phyloP scores from a whole-genome alignment of 2,329 filamentous ascomycete species.

The Cordyceps cicadae region DNA sequence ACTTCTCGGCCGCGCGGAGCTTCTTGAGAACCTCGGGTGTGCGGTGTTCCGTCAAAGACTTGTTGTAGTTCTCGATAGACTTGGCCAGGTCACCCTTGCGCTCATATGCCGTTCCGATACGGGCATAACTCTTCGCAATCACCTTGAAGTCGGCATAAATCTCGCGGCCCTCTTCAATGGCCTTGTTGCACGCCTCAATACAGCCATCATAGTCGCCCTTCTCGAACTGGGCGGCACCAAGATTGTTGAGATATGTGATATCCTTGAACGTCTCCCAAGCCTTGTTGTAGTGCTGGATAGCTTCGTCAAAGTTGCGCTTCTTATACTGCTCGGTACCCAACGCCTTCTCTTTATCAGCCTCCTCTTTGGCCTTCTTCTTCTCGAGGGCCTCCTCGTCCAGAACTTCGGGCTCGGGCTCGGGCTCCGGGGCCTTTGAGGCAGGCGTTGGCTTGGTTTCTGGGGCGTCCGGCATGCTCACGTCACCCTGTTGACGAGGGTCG shows the following conservation, averaged over 20 bases:
- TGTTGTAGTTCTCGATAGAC: conserved; percentile 85
- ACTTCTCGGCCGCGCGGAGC: conserved; percentile 82
- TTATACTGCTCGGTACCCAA: conserved; percentile 94
- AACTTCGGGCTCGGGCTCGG: conserved; percentile 54
- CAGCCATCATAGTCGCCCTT: conserved; percentile 88
- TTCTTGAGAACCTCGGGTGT: conserved; percentile 91
- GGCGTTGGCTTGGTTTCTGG: conserved; percentile 32
- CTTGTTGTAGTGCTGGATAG: conserved; percentile 88
- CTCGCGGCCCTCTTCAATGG: conserved; percentile 80
- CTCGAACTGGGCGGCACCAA: conserved; percentile 88
- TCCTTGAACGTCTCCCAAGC: conserved; percentile 95
- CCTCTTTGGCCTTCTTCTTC: conserved; percentile 84
- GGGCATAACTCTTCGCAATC: conserved; percentile 95
- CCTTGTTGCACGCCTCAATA: conserved; percentile 80
- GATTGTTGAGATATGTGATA: conserved; percentile 95
- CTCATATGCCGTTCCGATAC: conserved; percentile 90
- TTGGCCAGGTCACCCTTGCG: conserved; percentile 71
- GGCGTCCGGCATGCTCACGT: conserved; percentile 70
- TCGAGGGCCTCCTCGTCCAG: conserved; percentile 76
- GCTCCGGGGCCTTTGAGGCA: conserved; percentile 48
- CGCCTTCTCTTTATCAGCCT: conserved; percentile 89
- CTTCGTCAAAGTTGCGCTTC: conserved; percentile 93
- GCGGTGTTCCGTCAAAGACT: conserved; percentile 90
- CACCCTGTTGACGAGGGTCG: conserved; percentile 35
- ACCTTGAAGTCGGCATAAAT: conserved; percentile 96